phyloP scores from a whole-genome alignment of 495 filamentous ascomycete species.

The Aspergillus cristatus region DNA sequence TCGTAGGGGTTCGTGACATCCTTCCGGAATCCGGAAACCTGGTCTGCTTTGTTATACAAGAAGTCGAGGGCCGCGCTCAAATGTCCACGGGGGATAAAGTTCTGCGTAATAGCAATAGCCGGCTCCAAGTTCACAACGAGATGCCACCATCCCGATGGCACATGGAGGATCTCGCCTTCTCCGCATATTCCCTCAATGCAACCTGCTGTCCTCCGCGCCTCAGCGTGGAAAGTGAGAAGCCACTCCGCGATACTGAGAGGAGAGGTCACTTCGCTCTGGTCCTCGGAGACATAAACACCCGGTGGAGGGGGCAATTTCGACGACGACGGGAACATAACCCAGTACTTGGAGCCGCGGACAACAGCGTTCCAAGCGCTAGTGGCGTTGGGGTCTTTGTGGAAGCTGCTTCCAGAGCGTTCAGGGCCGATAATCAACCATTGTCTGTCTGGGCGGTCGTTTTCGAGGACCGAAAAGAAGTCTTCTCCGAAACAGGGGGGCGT shows the following conservation, averaged over 20 bases:
- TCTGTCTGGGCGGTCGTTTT: constrained; percentile 70
- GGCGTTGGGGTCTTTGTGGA: constrained; percentile 79
- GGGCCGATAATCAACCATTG: constrained; percentile 94
- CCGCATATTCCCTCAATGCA: constrained; percentile 83
- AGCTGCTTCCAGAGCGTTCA: constrained; percentile 82
- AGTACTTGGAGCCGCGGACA: constrained; percentile 86
- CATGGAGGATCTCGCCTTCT: constrained; percentile 85
- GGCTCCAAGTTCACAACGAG: constrained; percentile 81
- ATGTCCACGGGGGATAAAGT: constrained; percentile 79
- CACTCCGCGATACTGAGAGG: constrained; percentile 95
- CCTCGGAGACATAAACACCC: constrained; percentile 83
- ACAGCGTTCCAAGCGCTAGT: constrained; percentile 95
- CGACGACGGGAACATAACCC: constrained; percentile 86
- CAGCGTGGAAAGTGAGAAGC: constrained; percentile 83
- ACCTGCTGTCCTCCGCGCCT: constrained; percentile 66
- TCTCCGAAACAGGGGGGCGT: constrained; percentile 80
- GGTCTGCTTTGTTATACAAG: constrained; percentile 68
- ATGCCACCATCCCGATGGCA: constrained; percentile 95
- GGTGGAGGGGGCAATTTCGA: constrained; percentile 58
- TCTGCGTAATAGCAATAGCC: constrained; percentile 88
- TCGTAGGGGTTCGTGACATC: constrained; percentile 65
- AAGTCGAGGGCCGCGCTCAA: constrained; percentile 71
- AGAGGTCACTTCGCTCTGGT: constrained; percentile 89
- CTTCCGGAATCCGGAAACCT: constrained; percentile 77
- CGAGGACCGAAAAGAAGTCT: constrained; percentile 80